A percentile compares a stretch with the other conserved stretches of the same genome.
These are phyloP conservation scores for Yarrowia deformans DNA, from an alignment of 805 yeast genomes.

Conservation along the genomic window DNA sequence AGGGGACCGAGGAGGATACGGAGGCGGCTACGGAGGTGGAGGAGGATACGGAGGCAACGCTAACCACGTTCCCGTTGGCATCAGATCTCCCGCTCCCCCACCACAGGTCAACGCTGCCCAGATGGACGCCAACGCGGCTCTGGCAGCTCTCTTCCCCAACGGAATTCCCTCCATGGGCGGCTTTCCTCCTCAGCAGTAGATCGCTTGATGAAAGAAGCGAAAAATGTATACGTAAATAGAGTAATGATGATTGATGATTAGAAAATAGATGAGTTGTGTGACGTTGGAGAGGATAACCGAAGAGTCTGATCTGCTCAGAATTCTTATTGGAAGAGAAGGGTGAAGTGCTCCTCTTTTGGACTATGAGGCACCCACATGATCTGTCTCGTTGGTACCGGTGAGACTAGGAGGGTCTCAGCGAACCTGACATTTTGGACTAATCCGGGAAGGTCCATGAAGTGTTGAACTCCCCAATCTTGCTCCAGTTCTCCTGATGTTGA, in stretches of 20 bases:
- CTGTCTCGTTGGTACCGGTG: no score
- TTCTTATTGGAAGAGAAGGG: no score
- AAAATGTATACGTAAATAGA: constrained; percentile 3
- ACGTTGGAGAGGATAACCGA: no score
- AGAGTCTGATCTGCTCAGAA: no score
- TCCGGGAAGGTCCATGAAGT: no score
- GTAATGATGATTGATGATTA: background rate
- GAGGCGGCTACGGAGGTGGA: constrained; percentile 12
- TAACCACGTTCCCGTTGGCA: constrained; percentile 21
- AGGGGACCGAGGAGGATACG: constrained; percentile 24
- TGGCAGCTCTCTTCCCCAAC: constrained; percentile 39
- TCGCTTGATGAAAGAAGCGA: background rate
- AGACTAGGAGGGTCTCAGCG: no score
- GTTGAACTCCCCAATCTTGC: no score
- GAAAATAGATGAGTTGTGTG: no score
- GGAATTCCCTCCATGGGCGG: constrained; percentile 35
- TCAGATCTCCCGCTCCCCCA: constrained; percentile 26
- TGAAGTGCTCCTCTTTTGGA: no score
- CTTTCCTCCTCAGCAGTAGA: constrained; percentile 34
- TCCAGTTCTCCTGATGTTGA: no score
- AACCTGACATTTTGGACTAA: no score
- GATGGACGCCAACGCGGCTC: constrained; percentile 39
- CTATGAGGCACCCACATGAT: no score
- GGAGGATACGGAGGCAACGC: constrained; percentile 20
- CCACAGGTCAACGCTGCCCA: constrained; percentile 25